Conservation (phyloP, 352 stramenopile species). For the Phytophthora pseudosyringae region DNA sequence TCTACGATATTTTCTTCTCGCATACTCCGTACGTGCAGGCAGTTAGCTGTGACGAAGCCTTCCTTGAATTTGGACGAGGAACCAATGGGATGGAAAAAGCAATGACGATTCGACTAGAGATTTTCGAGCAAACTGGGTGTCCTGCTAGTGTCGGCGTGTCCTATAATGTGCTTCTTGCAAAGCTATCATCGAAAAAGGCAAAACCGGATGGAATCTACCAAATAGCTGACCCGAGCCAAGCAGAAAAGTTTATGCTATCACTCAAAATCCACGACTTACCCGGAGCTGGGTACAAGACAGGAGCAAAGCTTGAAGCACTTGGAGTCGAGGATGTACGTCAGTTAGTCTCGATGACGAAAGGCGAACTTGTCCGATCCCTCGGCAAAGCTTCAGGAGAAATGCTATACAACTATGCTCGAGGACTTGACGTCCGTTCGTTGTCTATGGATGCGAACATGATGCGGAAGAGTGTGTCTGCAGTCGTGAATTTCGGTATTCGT, state of each 20-base stretch:
- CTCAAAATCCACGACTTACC: conserved; percentile 81
- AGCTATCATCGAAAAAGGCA: conserved; percentile 92
- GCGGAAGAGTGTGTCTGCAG: conserved; percentile 90
- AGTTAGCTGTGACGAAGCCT: conserved; percentile 97
- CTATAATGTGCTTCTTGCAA: conserved; percentile 94
- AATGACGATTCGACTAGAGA: conserved; percentile 65
- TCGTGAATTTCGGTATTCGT: conserved; percentile 94
- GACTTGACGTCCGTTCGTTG: conserved; percentile 72
- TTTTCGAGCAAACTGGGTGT: conserved; percentile 86
- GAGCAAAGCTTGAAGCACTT: conserved; percentile 71
- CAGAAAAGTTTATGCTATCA: conserved; percentile 69
- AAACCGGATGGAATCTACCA: conserved; percentile 92
- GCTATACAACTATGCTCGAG: conserved; percentile 79
- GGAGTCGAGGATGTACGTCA: conserved; percentile 69
- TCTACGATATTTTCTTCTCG: conserved; percentile 93
- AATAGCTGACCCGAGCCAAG: conserved; percentile 50
- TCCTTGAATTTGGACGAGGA: conserved; percentile 85
- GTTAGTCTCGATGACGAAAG: conserved; percentile 58
- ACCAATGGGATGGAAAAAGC: conserved; percentile 77
- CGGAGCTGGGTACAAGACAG: conserved; percentile 75
- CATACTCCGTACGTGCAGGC: conserved; percentile 91
- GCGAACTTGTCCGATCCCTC: conserved; percentile 61
- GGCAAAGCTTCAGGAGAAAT: conserved; percentile 76
- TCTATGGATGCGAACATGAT: conserved; percentile 75
- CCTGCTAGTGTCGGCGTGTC: conserved; percentile 93